phyloP scores from a whole-genome alignment of 805 yeast genomes.

The Candida alai region DNA sequence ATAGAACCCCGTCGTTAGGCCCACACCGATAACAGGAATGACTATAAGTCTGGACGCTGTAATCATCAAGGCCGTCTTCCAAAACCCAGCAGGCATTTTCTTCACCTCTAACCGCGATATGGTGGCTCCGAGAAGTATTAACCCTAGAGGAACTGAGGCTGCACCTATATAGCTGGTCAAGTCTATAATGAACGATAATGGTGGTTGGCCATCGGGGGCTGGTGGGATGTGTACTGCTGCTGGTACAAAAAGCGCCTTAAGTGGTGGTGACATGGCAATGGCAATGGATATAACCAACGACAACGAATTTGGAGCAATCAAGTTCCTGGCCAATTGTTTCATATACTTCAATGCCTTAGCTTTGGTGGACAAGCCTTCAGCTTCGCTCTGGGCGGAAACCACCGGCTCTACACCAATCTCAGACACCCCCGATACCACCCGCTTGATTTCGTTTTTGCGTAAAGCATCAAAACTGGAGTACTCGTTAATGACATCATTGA shows the following conservation, averaged over 20 bases:
- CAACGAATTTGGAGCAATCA: slow-evolving; percentile 67
- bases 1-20: slow-evolving; percentile 53
- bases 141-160: slow-evolving; percentile 86
- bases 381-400: slow-evolving; percentile 6
- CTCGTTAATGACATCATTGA: slow-evolving; percentile 38
- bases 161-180: slow-evolving; percentile 74
- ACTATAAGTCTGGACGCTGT: slow-evolving; percentile 57
- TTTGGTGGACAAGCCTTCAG: slow-evolving; percentile 4
- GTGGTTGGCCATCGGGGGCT: slow-evolving; percentile 86
- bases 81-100: slow-evolving; percentile 63
- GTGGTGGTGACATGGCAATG: slow-evolving; percentile 84
- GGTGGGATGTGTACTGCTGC: slow-evolving; percentile 43
- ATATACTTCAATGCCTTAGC: slow-evolving; percentile 5
- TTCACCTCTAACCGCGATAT: slow-evolving; percentile 67
- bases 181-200: slow-evolving; percentile 82
- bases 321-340: slow-evolving; percentile 39
- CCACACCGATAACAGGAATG: slow-evolving; percentile 75
- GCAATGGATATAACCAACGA: slow-evolving; percentile 62
- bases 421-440: slow-evolving; percentile 19
- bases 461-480: slow-evolving; percentile 45
- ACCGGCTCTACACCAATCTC: slow-evolving; percentile 18
- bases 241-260: slow-evolving; percentile 51
- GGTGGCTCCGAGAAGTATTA: slow-evolving; percentile 81
- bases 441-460: slow-evolving; percentile 16
- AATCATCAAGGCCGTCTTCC: slow-evolving; percentile 60